These are phyloP conservation scores for Epichloe sylvatica DNA, from an alignment of 2,329 filamentous ascomycete species.

Conservation along the genomic window DNA sequence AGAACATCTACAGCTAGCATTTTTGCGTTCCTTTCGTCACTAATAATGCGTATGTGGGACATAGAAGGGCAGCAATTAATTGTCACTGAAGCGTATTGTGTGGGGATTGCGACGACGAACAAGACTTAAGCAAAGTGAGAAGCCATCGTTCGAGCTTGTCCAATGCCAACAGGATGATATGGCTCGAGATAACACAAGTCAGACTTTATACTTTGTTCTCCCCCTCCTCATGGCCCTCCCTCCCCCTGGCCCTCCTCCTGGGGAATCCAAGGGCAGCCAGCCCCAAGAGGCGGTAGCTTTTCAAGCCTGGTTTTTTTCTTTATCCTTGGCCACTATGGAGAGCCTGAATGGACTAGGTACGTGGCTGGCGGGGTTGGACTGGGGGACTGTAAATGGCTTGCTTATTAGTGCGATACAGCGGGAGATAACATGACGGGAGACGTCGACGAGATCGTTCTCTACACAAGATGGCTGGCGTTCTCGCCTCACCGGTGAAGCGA, in stretches of 20 bases:
- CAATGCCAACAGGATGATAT: not conserved
- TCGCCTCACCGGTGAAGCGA: not conserved
- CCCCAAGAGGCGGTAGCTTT: not conserved
- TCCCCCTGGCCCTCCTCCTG: not conserved
- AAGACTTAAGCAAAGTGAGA: not conserved
- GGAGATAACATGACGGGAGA: not conserved
- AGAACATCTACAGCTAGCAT: not conserved
- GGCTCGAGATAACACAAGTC: not conserved
- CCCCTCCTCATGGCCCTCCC: not conserved
- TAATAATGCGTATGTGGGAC: not conserved
- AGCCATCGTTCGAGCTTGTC: not conserved
- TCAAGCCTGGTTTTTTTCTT: not conserved
- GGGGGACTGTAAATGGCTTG: not conserved
- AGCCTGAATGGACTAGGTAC: not conserved
- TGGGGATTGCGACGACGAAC: not conserved
- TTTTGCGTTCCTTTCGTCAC: not conserved
- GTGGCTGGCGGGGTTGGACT: not conserved
- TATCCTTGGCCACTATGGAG: not conserved
- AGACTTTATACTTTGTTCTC: not conserved
- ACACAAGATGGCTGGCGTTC: not conserved
- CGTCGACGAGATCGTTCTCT: not conserved
- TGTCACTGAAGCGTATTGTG: slow-evolving; percentile 1
- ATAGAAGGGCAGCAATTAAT: not conserved
- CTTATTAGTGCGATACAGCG: not conserved
- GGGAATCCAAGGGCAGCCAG: not conserved